These are phyloP conservation scores for Mariannaea sp. DNA, from an alignment of 2,329 filamentous ascomycete species.

Conservation along the genomic window DNA sequence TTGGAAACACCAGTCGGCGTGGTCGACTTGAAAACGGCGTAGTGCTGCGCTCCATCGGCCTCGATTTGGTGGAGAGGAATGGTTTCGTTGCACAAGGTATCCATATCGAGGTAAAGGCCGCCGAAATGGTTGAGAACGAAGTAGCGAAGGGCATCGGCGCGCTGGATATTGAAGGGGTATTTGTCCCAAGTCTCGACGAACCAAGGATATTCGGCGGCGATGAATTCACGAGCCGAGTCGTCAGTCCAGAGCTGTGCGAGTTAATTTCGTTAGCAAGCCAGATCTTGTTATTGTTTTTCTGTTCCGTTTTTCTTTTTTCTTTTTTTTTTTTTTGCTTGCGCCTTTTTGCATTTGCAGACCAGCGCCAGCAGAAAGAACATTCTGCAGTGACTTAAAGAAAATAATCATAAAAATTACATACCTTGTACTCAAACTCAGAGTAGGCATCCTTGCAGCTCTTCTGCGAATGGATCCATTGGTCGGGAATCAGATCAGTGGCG, in stretches of 20 bases:
- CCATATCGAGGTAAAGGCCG: conserved; percentile 71
- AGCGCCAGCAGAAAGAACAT: no score
- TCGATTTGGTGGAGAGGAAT: conserved; percentile 39
- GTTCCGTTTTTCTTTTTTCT: no score
- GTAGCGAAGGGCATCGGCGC: conserved; percentile 74
- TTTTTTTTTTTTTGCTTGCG: no score
- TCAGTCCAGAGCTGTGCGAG: conserved; percentile 70
- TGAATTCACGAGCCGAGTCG: conserved; percentile 67
- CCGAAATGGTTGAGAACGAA: conserved; percentile 74
- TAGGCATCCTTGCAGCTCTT: conserved; percentile 70
- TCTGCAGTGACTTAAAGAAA: no score
- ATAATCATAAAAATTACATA: no score
- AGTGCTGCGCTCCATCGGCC: conserved; percentile 18
- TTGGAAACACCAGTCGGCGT: conserved; percentile 79
- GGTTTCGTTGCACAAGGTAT: conserved; percentile 39
- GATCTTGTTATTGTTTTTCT: no score
- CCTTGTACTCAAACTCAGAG: conserved; percentile 74
- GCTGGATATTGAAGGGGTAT: conserved; percentile 73
- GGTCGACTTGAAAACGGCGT: conserved; percentile 50
- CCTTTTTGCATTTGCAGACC: no score
- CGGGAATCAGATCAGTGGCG: conserved; percentile 69
- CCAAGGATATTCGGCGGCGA: conserved; percentile 71
- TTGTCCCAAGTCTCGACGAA: conserved; percentile 72
- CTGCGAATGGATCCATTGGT: conserved; percentile 67
- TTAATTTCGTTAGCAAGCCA: background rate